phyloP scores from a whole-genome alignment of 352 stramenopile species.

The Elongisporangium prolatum region DNA sequence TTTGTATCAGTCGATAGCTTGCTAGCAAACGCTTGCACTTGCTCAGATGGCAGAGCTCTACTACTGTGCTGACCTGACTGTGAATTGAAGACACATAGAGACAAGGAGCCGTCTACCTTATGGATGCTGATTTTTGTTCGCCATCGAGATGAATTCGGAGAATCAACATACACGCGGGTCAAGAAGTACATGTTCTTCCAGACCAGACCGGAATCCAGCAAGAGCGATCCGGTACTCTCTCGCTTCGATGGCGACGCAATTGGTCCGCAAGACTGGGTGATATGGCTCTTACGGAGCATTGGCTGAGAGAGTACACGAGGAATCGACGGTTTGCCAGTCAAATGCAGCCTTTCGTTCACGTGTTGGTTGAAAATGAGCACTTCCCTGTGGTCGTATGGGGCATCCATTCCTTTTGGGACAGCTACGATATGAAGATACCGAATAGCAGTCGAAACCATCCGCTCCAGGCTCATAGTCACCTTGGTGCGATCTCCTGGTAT shows the following conservation, averaged over 20 bases:
- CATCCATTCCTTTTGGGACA: slow-evolving; percentile 15
- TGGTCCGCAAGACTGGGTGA: slow-evolving; percentile 10
- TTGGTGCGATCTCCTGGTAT: slow-evolving; percentile 1
- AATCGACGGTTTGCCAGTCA: slow-evolving; percentile 1
- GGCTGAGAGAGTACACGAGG: slow-evolving; percentile 11
- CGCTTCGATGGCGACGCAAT: slow-evolving; percentile 8
- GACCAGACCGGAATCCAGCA: slow-evolving; percentile 50
- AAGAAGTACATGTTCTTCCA: slow-evolving; percentile 54
- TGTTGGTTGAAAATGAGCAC: slow-evolving; percentile 34
- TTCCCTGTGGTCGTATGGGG: slow-evolving; percentile 11
- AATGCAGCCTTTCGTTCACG: slow-evolving; percentile 23
- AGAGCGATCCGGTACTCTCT: slow-evolving; percentile 7
- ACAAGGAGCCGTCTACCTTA: slow-evolving; percentile 18
- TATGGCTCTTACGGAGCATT: slow-evolving; percentile 16
- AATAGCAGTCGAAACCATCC: slow-evolving; percentile 24
- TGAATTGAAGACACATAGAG: slow-evolving; percentile 39
- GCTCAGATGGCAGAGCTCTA: slow-evolving; percentile 8
- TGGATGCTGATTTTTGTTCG: slow-evolving; percentile 8
- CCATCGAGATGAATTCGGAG: slow-evolving; percentile 4
- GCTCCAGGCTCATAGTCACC: slow-evolving; percentile 23
- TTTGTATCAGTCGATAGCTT: slow-evolving; percentile 17
- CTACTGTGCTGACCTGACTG: slow-evolving; percentile 23
- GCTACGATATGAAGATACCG: slow-evolving; percentile 35
- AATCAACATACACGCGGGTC: slow-evolving; percentile 24
- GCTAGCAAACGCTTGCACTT: slow-evolving; percentile 15